These are phyloP conservation scores for Nannochloropsis gaditana DNA, from an alignment of 108 stramenopile species.

Conservation along the genomic window DNA sequence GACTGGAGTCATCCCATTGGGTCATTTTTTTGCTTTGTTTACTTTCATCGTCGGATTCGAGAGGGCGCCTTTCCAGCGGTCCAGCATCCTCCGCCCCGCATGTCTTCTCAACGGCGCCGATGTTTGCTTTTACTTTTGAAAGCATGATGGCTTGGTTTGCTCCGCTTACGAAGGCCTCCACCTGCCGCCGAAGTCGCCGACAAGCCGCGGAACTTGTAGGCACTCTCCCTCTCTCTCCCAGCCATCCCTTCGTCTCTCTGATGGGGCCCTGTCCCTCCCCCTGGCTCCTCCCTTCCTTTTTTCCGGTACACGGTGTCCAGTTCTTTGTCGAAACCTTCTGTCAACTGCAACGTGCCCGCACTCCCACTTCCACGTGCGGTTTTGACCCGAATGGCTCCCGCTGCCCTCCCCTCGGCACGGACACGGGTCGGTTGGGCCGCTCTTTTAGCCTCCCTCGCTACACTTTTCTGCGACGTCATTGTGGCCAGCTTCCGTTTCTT, in stretches of 20 bases:
- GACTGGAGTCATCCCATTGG: no score
- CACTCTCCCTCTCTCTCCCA: not conserved
- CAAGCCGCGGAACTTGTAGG: not conserved
- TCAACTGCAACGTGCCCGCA: not conserved
- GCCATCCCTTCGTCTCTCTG: not conserved
- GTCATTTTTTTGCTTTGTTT: no score
- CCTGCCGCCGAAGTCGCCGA: not conserved
- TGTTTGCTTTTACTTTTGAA: slow-evolving; percentile 51
- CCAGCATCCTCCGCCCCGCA: no score
- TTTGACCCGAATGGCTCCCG: not conserved
- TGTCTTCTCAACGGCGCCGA: slow-evolving; percentile 24
- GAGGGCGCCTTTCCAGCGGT: no score
- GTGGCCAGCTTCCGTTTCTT: not conserved
- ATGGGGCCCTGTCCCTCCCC: not conserved
- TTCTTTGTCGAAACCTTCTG: slow-evolving; percentile 27
- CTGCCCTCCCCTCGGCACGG: slow-evolving; percentile 22
- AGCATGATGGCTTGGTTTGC: slow-evolving; percentile 34
- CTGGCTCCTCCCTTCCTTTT: not conserved
- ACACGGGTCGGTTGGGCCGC: slow-evolving; percentile 7
- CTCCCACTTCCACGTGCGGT: slow-evolving; percentile 22
- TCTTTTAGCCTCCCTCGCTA: slow-evolving; percentile 13
- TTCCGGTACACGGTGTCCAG: not conserved
- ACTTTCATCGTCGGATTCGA: no score
- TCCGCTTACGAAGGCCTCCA: slow-evolving; percentile 45
- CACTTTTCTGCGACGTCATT: slow-evolving; percentile 1